A percentile compares a stretch with the other conserved stretches of the same genome.
These are phyloP conservation scores for Globisporangium rhizosaccharum DNA, from an alignment of 352 stramenopile species.

Conservation along the genomic window DNA sequence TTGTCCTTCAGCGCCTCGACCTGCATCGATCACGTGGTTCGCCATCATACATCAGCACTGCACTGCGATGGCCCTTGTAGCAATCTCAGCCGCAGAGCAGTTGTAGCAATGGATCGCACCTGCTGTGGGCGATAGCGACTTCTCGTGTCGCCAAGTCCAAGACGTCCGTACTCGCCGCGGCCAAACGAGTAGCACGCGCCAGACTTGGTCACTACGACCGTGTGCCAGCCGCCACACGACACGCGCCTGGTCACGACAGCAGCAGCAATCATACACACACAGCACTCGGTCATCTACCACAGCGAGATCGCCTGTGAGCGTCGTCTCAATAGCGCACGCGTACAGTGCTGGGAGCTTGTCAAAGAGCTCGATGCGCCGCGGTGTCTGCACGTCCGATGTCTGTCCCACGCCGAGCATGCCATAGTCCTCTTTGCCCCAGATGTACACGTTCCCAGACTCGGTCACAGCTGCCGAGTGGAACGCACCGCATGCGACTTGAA, in stretches of 20 bases:
- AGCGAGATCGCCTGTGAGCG: neutral
- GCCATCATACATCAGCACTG: neutral
- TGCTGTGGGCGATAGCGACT: constrained; percentile 61
- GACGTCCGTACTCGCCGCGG: constrained; percentile 72
- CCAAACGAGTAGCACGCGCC: constrained; percentile 75
- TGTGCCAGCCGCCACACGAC: constrained; percentile 83
- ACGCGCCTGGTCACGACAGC: constrained; percentile 34
- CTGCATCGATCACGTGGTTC: constrained; percentile 9
- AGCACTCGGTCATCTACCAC: neutral
- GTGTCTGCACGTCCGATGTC: constrained; percentile 59
- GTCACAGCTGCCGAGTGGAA: constrained; percentile 82
- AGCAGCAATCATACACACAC: neutral
- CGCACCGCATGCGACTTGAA: constrained; percentile 73
- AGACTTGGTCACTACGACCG: constrained; percentile 65
- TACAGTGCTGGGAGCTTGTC: constrained; percentile 62
- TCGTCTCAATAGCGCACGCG: constrained; percentile 10
- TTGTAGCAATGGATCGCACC: constrained; percentile 15
- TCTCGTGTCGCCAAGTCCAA: constrained; percentile 80
- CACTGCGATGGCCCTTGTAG: neutral
- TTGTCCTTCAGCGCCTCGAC: constrained; percentile 60
- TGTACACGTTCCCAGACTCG: constrained; percentile 59
- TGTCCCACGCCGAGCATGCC: constrained; percentile 82
- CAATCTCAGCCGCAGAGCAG: neutral
- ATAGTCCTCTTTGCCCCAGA: constrained; percentile 86
- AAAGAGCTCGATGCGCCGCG: constrained; percentile 58